phyloP scores from a whole-genome alignment of 2,329 filamentous ascomycete genomes.

The Phialocephala subalpina region DNA sequence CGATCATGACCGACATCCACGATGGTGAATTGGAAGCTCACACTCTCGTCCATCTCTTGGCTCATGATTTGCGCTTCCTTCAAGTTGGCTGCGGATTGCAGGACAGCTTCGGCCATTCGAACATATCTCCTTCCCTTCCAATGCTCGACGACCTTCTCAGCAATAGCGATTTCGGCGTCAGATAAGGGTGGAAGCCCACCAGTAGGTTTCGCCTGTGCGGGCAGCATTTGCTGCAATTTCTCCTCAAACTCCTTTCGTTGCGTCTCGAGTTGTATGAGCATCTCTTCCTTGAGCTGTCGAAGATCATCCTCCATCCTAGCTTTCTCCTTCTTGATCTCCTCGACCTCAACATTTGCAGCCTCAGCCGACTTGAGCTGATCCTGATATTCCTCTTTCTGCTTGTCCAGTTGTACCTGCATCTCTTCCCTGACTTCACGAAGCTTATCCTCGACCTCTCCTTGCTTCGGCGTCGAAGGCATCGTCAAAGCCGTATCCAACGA shows the following conservation, averaged over 20 bases:
- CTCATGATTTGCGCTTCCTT: constrained; percentile 99
- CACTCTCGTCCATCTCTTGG: constrained; percentile 90
- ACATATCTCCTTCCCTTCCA: constrained; percentile 91
- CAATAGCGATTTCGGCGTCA: constrained; percentile 75
- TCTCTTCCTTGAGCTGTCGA: constrained; percentile 81
- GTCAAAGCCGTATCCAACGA: constrained; percentile 94
- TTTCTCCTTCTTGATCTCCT: constrained; percentile 86
- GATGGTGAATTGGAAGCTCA: constrained; percentile 94
- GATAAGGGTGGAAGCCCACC: constrained; percentile 56
- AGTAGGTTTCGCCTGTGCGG: constrained; percentile 62
- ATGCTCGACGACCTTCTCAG: constrained; percentile 70
- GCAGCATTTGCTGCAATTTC: constrained; percentile 80
- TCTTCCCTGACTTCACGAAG: constrained; percentile 80
- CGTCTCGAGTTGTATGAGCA: constrained; percentile 83
- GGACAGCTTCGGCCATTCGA: constrained; percentile 88
- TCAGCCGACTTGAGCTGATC: constrained; percentile 80
- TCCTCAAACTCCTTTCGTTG: constrained; percentile 88
- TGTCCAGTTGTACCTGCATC: constrained; percentile 83
- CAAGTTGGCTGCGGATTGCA: constrained; percentile 85
- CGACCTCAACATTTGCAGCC: constrained; percentile 78
- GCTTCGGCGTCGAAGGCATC: constrained; percentile 89
- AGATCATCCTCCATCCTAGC: constrained; percentile 84
- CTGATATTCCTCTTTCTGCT: constrained; percentile 83
- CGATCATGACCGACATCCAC: constrained; percentile 88
- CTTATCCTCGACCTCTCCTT: constrained; percentile 77